phyloP scores from a whole-genome alignment of 2,329 filamentous ascomycete species.

The Apiospora hydei region DNA sequence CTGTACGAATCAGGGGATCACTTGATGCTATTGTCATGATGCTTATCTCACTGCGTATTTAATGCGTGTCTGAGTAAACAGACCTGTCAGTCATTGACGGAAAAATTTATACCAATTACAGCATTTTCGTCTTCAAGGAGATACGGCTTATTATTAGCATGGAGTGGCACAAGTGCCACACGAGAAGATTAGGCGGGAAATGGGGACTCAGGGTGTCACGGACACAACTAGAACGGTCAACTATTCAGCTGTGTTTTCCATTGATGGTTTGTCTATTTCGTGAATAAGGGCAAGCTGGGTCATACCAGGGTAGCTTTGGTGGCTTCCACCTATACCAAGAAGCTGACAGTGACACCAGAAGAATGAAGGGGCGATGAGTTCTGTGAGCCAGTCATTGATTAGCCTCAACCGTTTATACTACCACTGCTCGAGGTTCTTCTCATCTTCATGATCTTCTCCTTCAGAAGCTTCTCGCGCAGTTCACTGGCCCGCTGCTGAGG shows the following conservation, averaged over 20 bases:
- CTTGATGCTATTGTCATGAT: no score
- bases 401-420: constrained; percentile 51
- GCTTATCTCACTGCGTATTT: no score
- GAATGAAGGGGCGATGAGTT: constrained; percentile 31
- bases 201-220: neutral
- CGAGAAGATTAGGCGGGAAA: neutral
- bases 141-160: neutral
- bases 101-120: no score
- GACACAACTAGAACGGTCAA: constrained; percentile 8
- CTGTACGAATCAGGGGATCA: no score
- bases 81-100: no score
- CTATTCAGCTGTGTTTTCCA: constrained; percentile 8
- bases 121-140: no score
- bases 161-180: neutral
- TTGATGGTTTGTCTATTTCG: constrained; percentile 4
- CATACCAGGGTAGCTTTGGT: constrained; percentile 17
- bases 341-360: constrained; percentile 23
- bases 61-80: no score
- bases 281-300: constrained; percentile 8
- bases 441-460: constrained; percentile 63
- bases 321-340: constrained; percentile 22
- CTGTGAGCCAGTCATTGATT: constrained; percentile 51
- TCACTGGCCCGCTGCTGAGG: constrained; percentile 52
- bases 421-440: constrained; percentile 56
- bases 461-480: constrained; percentile 58